Base-by-base conservation (phyloP, 176 grass and related monocot species). In the Otatea glauca region DNA sequence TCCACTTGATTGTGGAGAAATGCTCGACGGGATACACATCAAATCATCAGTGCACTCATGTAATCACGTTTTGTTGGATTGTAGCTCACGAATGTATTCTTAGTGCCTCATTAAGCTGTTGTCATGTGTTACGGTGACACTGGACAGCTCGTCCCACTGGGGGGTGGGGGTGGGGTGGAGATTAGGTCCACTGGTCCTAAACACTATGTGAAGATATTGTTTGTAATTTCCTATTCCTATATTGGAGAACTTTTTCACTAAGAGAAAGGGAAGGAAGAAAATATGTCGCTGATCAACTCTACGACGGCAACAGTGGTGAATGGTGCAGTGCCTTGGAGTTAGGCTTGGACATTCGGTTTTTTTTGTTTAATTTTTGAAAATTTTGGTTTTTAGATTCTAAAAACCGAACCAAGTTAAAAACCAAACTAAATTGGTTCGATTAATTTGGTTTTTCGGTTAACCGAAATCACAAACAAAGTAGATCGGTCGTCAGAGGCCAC, bases 61-160 rank as follows among this genome's bases (percentile, higher is more conserved):
- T 15, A 47, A 43, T 80, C 35, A 47, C 37, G 45, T 16, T 37
- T 37, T 44, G 10, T 74, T 80, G 41, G 41, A 75, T 41, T 41
- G 75, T 68, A 1, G 51, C 66, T 17, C 23, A 3, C n/a, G 38
- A 14, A 21, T 7, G 0, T 51, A 5, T 34, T 29, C 60, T 6
- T 29, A 29, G 60, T 29, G 24, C 1, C 24, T 29, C 25, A 9
- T 6, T 63, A 29, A 15, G 81, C n/a, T 44, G 6, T 39, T 88
- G 45, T 78, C 54, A 49, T 47, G 65, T 17, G 37, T 56, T 70
- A 38, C n/a, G 54, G 56, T 87, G 69, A 67, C 85, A 59, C 51
- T 9, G 42, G 61, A 84, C 82, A 50, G n/a, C 62, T 84, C 82
- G 67, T 84, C 72, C 72, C 54, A 44, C 1, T 59, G 10, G 21